phyloP scores from a whole-genome alignment of 2,329 filamentous ascomycete genomes.

The Exophiala xenobiotica region DNA sequence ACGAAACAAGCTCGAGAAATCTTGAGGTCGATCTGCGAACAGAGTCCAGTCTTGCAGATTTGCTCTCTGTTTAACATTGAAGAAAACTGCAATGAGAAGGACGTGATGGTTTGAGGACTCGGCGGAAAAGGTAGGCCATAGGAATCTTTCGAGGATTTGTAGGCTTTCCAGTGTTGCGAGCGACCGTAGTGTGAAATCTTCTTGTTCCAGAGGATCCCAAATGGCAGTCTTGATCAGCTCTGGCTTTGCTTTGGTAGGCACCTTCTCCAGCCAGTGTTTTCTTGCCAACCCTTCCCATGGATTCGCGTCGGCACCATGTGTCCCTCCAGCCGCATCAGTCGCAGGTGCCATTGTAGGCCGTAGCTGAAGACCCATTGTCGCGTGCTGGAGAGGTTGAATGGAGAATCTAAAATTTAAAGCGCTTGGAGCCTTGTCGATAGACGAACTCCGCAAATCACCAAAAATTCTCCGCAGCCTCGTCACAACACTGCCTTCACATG shows the following conservation, averaged over 20 bases:
- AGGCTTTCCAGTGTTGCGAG: slow-evolving; percentile 83
- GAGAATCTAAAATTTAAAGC: slow-evolving; percentile 2
- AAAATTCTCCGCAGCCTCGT: neutral
- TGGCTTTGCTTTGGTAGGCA: slow-evolving; percentile 62
- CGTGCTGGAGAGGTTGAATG: neutral
- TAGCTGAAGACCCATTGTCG: slow-evolving; percentile 36
- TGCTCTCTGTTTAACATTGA: slow-evolving; percentile 85
- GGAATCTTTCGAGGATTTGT: slow-evolving; percentile 86
- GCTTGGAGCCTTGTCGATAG: neutral
- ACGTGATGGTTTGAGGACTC: slow-evolving; percentile 90
- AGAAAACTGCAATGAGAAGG: slow-evolving; percentile 77
- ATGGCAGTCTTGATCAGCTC: slow-evolving; percentile 83
- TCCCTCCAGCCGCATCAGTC: slow-evolving; percentile 41
- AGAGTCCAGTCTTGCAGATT: slow-evolving; percentile 80
- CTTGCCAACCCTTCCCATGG: slow-evolving; percentile 69
- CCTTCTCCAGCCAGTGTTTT: slow-evolving; percentile 75
- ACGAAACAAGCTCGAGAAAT: slow-evolving; percentile 87
- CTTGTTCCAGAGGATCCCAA: slow-evolving; percentile 83
- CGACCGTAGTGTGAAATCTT: slow-evolving; percentile 73
- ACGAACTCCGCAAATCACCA: slow-evolving; percentile 32
- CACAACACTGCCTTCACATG: too few relatives aligned
- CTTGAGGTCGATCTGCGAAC: slow-evolving; percentile 72
- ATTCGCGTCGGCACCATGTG: slow-evolving; percentile 32
- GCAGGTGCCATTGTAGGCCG: slow-evolving; percentile 59
- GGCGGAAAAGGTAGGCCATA: slow-evolving; percentile 91